Evolutionary conservation across 768 basidiomycete genomes (phyloP), one percentile per base, ranked within the genome.

Genomic region (Astraeus odoratus): DNA sequence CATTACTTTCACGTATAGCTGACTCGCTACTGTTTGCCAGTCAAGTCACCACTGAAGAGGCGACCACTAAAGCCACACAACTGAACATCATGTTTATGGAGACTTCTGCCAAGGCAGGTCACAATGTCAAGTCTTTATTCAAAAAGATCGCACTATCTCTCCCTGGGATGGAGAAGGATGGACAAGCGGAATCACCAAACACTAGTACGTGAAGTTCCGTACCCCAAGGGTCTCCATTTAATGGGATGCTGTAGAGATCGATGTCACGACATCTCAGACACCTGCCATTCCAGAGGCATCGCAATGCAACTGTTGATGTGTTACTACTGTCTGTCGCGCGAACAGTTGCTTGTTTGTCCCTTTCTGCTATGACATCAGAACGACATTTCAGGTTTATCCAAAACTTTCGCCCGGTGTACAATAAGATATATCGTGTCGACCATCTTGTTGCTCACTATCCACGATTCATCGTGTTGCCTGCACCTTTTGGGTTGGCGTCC

Each of bases 101-200:
- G 69, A 98, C 96, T 8, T 96, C 92, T 23, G 96, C 96, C 24
- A 99, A 99, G 65, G 96, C 96, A 6, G 96, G 96, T 3, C 96
- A 98, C 64, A 99, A 99, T 53, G 96, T 99, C 50, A 99, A 99
- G 73, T 89, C 89, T 53, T 66, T 99, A 54, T 99, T 99, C 76
- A 94, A 97, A 73, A 98, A 98, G 75, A 99, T 99, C 53, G 96
- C 96, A 1, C 83, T 98, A 84, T 93, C 93, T 2, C 68, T 99
- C 40, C 95, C 96, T 16, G 96, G 96, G 10, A 93, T 93, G 80
- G 91, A 94, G 57, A 91, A 86, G 62, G 88, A 84, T 27, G 72
- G 57, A 19, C 81, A 83, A 51, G 68, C 64, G 31, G 76, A 83
- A 50, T 57, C 72, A n/a, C 70, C 74, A 50, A 77, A 75, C 45